Conservation (phyloP, 2,329 filamentous ascomycete genomes). For the Nannizzia gypsea region DNA sequence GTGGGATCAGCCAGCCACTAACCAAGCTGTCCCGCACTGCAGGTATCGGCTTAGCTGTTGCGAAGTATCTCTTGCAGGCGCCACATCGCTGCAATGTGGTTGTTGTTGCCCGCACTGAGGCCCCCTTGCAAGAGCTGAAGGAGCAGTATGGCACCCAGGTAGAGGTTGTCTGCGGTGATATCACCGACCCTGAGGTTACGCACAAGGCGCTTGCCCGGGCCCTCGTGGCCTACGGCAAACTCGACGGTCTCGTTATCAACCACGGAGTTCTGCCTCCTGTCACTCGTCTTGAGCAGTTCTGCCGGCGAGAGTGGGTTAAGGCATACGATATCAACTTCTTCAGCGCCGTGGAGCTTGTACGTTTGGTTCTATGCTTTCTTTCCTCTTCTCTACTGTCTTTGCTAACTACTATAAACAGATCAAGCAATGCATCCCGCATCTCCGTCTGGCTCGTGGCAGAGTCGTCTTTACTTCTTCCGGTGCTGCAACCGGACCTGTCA, state of each 20-base stretch:
- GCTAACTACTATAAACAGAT: conserved; percentile 39
- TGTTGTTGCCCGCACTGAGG: conserved; percentile 44
- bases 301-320: conserved; percentile 61
- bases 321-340: conserved; percentile 80
- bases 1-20: not conserved
- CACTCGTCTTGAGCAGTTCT: conserved; percentile 49
- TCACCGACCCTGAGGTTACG: conserved; percentile 43
- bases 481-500: conserved; percentile 54
- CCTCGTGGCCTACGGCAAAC: conserved; percentile 49
- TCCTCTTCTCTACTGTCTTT: not conserved
- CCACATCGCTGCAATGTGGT: conserved; percentile 44
- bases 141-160: conserved; percentile 44
- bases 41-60: conserved; percentile 52
- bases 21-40: conserved; percentile 8
- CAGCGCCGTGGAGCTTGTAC: conserved; percentile 64
- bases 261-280: conserved; percentile 74
- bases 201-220: conserved; percentile 54
- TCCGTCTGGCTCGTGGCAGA: conserved; percentile 56
- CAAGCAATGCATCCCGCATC: conserved; percentile 55
- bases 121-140: conserved; percentile 44
- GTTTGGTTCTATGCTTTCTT: conserved; percentile 19
- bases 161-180: conserved; percentile 46
- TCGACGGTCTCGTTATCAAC: conserved; percentile 80
- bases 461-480: conserved; percentile 74
- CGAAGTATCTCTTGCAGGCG: conserved; percentile 46